Evolutionary conservation across 2,329 filamentous ascomycete genomes (phyloP).

Genomic region (Anisogramma anomala): DNA sequence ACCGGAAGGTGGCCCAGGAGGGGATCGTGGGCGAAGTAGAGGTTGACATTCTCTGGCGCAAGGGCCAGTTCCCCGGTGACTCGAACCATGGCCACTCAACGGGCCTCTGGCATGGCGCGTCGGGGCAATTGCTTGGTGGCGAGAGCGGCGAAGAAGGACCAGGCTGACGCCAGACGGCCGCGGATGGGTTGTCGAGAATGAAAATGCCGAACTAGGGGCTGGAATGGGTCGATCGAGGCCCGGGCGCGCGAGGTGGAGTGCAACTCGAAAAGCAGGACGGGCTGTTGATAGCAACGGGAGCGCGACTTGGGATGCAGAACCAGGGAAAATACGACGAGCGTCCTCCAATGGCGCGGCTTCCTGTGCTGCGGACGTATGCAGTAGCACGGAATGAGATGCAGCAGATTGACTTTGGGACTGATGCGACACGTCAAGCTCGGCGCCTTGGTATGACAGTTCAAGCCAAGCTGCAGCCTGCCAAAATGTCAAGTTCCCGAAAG

Average conservation of each 20-base stretch:
- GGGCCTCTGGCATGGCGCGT: slow-evolving; percentile 28
- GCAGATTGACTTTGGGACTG: slow-evolving; percentile 1
- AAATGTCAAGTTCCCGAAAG: not conserved
- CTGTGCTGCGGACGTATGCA: slow-evolving; percentile 14
- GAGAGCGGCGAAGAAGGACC: slow-evolving; percentile 1
- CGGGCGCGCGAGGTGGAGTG: slow-evolving; percentile 1
- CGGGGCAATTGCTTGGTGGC: not conserved
- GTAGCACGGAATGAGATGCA: slow-evolving; percentile 9
- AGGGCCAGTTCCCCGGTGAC: slow-evolving; percentile 68
- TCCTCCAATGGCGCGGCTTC: slow-evolving; percentile 10
- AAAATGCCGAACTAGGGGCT: not conserved
- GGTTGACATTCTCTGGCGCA: slow-evolving; percentile 67
- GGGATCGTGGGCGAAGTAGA: slow-evolving; percentile 83
- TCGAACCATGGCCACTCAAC: slow-evolving; percentile 61
- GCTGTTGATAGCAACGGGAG: slow-evolving; percentile 1
- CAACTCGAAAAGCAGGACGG: slow-evolving; percentile 1
- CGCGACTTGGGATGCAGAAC: slow-evolving; percentile 4
- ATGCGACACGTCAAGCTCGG: slow-evolving; percentile 2
- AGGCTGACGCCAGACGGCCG: slow-evolving; percentile 2
- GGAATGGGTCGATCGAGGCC: not conserved
- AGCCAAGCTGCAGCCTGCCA: slow-evolving; percentile 6
- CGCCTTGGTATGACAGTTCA: slow-evolving; percentile 6
- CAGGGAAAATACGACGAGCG: slow-evolving; percentile 3
- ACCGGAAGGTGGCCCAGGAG: slow-evolving; percentile 70
- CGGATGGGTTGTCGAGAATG: slow-evolving; percentile 5